Percentiles rank a stretch among this genome's conserved stretches.
Evolutionary conservation across 2,329 filamentous ascomycete genomes (phyloP).

Genomic region (Capronia epimyces): DNA sequence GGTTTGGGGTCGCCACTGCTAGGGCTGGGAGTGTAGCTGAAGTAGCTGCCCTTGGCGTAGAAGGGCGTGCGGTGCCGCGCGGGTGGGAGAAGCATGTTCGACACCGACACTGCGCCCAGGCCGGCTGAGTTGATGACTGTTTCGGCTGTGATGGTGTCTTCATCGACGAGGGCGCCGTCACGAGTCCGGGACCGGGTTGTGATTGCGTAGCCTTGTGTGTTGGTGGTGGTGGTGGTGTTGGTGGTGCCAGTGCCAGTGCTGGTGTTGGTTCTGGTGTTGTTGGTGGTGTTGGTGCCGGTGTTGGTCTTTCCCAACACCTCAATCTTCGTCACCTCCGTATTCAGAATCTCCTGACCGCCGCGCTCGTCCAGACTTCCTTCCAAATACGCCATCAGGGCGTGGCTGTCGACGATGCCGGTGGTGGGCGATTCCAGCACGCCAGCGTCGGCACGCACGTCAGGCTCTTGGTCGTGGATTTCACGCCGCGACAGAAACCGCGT

Average conservation of each 20-base stretch:
- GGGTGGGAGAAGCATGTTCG: slow-evolving; percentile 71
- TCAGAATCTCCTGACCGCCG: slow-evolving; percentile 68
- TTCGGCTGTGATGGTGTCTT: slow-evolving; percentile 61
- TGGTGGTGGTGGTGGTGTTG: neutral
- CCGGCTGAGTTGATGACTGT: slow-evolving; percentile 82
- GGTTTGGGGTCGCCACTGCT: slow-evolving; percentile 64
- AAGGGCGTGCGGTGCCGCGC: slow-evolving; percentile 56
- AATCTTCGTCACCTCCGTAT: slow-evolving; percentile 60
- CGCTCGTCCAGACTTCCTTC: slow-evolving; percentile 69
- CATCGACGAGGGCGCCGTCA: slow-evolving; percentile 28
- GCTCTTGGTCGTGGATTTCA: slow-evolving; percentile 63
- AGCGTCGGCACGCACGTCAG: slow-evolving; percentile 63
- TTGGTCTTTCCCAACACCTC: too few relatives aligned
- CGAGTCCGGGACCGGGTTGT: neutral
- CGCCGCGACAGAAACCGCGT: slow-evolving; percentile 61
- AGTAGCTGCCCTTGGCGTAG: slow-evolving; percentile 95
- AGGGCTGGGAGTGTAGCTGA: slow-evolving; percentile 67
- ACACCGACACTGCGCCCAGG: slow-evolving; percentile 66
- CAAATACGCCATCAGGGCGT: slow-evolving; percentile 75
- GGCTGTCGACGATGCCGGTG: slow-evolving; percentile 87
- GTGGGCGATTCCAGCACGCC: slow-evolving; percentile 78
- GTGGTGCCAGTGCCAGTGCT: neutral
- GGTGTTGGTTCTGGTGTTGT: neutral
- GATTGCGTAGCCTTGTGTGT: neutral
- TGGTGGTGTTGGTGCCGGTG: neutral